These are phyloP conservation scores for Antitrichia curtipendula DNA, from an alignment of 225 moss, liverwort and hornwort genomes.

Conservation along the genomic window DNA sequence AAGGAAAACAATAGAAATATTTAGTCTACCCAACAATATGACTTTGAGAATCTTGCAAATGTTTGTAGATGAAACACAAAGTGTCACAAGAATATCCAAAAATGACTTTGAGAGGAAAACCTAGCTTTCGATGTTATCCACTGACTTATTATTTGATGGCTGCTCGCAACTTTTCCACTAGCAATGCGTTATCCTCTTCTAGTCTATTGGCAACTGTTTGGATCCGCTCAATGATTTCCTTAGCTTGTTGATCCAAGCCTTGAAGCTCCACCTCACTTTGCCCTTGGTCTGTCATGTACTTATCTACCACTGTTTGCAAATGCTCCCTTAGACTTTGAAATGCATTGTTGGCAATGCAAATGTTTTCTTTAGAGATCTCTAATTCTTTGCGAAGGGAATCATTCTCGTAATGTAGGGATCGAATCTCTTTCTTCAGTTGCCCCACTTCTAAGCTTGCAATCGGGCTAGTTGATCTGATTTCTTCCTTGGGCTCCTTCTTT, in stretches of 20 bases:
- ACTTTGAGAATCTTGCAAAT: not conserved
- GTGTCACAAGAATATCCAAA: not conserved
- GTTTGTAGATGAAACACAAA: not conserved
- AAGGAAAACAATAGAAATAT: not conserved
- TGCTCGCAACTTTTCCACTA: slow-evolving; percentile 9
- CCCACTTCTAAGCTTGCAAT: not conserved
- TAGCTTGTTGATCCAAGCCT: not conserved
- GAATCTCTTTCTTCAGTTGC: slow-evolving; percentile 5
- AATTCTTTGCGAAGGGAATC: not conserved
- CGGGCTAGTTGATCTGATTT: not conserved
- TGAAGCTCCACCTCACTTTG: slow-evolving; percentile 6
- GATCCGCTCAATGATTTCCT: slow-evolving; percentile 1
- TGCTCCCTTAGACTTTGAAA: not conserved
- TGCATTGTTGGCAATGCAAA: not conserved
- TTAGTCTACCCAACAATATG: not conserved
- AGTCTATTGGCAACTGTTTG: not conserved
- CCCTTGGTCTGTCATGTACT: slow-evolving; percentile 1
- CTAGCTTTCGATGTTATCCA: not conserved
- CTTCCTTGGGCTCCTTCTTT: not conserved
- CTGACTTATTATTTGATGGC: not conserved
- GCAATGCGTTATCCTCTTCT: slow-evolving; percentile 14
- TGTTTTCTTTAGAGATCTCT: not conserved
- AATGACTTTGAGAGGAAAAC: not conserved
- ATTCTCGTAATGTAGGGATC: not conserved
- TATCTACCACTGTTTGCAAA: not conserved